Base-by-base conservation (phyloP, 1,284 basidiomycete species). In the Tilletia caries region DNA sequence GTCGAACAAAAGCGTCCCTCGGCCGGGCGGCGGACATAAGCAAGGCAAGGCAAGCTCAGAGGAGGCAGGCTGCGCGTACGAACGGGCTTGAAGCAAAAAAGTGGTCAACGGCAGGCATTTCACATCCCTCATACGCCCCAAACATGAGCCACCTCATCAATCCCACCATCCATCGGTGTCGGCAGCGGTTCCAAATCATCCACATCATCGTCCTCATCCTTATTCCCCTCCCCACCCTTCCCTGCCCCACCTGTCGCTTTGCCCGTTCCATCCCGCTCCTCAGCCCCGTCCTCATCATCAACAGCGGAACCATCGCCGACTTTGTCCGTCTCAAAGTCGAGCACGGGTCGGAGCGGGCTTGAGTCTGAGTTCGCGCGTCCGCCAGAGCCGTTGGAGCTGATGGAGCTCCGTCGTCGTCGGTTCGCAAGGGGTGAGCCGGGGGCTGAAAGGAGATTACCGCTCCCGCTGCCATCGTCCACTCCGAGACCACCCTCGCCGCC, bases 81-180 rank as follows among this genome's bases (percentile, higher is more conserved):
- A n/a, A n/a, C n/a, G n/a, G n/a, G n/a, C n/a, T n/a, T n/a, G n/a
- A n/a, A n/a, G n/a, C n/a, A n/a, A n/a, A n/a, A n/a, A n/a, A n/a
- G n/a, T n/a, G n/a, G n/a, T n/a, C n/a, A n/a, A n/a, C n/a, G n/a
- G n/a, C n/a, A n/a, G n/a, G n/a, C n/a, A n/a, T n/a, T n/a, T n/a
- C n/a, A 25, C n/a, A 54, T 5, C 1, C 12, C 23, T 62, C 58
- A 62, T 37, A 62, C 58, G 23, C 58, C 58, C 58, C 58, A 62
- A 3, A 62, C 29, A 37, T 62, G 58, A 8, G 58, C 58, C 18
- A 74, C 50, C 54, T 71, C 65, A 41, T 81, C 80, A 23, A 81
- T 80, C 25, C 80, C 78, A 1, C 76, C 76, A 25, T 75, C 77
- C 66, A 77, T 76, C 54, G 75, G 80, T 32, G 48, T 68, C 15